Evolutionary conservation across 495 filamentous ascomycete genomes (phyloP).

Genomic region (Penicillium lividum): DNA sequence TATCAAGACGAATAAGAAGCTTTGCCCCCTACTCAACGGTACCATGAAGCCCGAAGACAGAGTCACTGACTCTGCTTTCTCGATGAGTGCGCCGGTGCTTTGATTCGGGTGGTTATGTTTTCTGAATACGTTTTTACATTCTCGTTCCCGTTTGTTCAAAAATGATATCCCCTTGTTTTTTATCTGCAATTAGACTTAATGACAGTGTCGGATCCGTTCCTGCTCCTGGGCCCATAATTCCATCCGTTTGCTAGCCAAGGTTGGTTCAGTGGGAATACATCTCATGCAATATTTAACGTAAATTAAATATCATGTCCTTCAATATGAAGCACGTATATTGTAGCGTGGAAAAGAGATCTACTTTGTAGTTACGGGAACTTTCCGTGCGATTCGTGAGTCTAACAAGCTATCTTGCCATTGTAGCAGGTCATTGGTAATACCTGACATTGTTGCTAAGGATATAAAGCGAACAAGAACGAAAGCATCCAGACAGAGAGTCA

Average conservation of each 20-base stretch:
- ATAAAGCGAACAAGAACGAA: constrained; percentile 5
- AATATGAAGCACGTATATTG: background rate
- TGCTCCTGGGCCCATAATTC: background rate
- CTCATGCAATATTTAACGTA: background rate
- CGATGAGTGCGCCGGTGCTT: constrained; percentile 49
- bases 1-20: constrained; percentile 99
- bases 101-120: constrained; percentile 12
- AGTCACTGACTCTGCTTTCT: constrained; percentile 53
- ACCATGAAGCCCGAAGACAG: constrained; percentile 72
- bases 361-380: no score
- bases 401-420: background rate
- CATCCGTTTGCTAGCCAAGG: background rate
- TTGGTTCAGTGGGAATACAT: background rate
- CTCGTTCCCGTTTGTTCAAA: constrained; percentile 8
- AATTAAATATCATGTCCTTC: background rate
- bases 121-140: constrained; percentile 2
- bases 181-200: background rate
- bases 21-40: constrained; percentile 89
- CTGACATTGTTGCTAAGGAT: constrained; percentile 12
- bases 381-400: background rate
- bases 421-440: background rate
- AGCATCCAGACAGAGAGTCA: background rate
- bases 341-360: background rate
- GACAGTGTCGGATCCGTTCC: background rate
- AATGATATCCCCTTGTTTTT: constrained; percentile 15